Base-by-base conservation (phyloP, 495 filamentous ascomycete genomes). In the Neurospora sublineolata region DNA sequence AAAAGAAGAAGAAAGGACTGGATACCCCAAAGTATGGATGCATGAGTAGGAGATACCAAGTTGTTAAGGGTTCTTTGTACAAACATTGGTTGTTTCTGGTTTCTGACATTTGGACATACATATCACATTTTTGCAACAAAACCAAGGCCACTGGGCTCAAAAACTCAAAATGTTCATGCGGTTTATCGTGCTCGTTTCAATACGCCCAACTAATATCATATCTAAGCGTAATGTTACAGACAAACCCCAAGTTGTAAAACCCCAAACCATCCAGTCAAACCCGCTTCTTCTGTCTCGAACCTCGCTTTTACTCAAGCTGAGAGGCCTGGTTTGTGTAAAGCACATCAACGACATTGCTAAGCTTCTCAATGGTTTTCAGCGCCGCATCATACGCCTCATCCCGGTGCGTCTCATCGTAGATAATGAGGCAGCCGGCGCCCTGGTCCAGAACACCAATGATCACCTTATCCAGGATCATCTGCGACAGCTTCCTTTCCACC, bases 381-480 rank as follows among this genome's bases (percentile, higher is more conserved):
- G 95, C 95, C 37, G 94, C 89, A 80, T 98, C 96, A 79, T 98
- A 99, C 8, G 92, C 90, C 81, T 96, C 89, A 81, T 99, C 95
- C 74, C 93, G 86, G 77, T 94, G 90, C 37, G 91, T 92, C 88
- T 98, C 95, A 75, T 99, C 95, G 77, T 90, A 99, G 72, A 99
- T 92, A 80, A 97, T 97, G 82, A 99, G 84, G 81, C 96, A 98
- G 9, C 94, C 94, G 14, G 93, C 92, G n/a, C 96, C 95, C 79
- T 99, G 96, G 82, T 99, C 95, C 77, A 99, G 84, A 70, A 99
- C 95, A 37, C 95, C 95, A 68, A 97, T 92, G 80, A 99, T 97
- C 71, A 97, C 93, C 86, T 97, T 97, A 82, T 99, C 95, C 72
- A 99, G 85, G 77, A 99, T 99, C 95, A 99, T 99, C 86, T 98